Conservation (phyloP, 73 alveolate species). For the Paramecium octaurelia region DNA sequence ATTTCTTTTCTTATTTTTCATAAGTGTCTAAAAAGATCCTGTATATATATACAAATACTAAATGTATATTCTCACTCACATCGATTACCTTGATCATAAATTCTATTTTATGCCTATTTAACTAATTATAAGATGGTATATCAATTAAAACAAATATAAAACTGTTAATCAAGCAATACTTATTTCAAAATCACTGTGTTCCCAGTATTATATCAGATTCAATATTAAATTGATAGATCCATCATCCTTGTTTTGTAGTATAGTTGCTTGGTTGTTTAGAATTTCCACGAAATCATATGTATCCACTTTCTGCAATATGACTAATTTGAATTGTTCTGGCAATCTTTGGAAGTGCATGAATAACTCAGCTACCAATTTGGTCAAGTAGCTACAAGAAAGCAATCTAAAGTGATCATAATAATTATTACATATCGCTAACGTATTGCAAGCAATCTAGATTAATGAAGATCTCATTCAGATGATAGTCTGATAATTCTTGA, state of each 20-base stretch:
- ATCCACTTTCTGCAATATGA: neutral
- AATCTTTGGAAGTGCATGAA: neutral
- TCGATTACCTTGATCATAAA: neutral
- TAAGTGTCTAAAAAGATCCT: too few relatives aligned
- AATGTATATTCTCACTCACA: neutral
- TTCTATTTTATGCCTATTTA: neutral
- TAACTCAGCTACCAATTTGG: neutral
- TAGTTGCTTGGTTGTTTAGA: neutral
- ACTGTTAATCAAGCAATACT: neutral
- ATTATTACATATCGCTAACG: neutral
- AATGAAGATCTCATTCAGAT: neutral
- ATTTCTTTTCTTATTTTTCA: neutral
- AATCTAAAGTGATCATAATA: neutral
- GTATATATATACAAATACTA: too few relatives aligned
- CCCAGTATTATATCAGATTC: neutral
- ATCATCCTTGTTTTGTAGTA: neutral
- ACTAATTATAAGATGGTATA: neutral
- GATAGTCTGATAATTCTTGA: neutral
- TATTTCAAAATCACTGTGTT: neutral
- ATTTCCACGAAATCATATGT: neutral
- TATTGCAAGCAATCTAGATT: neutral
- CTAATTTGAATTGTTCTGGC: neutral
- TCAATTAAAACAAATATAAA: neutral
- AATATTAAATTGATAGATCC: neutral
- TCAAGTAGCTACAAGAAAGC: neutral